Base-by-base conservation (phyloP, 805 yeast genomes). In the Maudiozyma barnettii region DNA sequence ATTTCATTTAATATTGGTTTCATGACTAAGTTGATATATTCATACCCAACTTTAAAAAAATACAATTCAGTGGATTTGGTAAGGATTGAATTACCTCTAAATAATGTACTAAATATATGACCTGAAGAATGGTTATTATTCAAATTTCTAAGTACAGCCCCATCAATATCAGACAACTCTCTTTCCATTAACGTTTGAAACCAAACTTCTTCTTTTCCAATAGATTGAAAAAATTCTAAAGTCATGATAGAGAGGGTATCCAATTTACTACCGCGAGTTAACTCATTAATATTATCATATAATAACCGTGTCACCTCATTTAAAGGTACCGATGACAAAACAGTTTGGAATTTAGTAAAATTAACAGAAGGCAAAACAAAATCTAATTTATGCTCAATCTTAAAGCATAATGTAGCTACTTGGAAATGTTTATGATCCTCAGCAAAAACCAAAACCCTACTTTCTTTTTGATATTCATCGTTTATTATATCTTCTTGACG, bases 21-120 rank as follows among this genome's bases (percentile, higher is more conserved):
- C 46, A 91, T 73, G 3, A 85, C 78, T 53, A 76, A 76, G 48
- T 82, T 84, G 31, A 93, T 61, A 58, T 86, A 87, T 50, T 82
- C 89, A 50, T 78, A 82, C 0, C 98, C 98, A 18, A 83, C 72
- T 56, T 91, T 69, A 38, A 82, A 72, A 60, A 84, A 81, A 59
- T 80, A 88, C 49, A 77, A 73, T 57, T 91, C 99, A 46, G 90
- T 62, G 0, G 95, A 74, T 60, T 86, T 86, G 0, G 96, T 82
- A 50, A 93, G 71, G 4, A 91, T 72, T 1, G 95, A 81, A 48
- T 87, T 84, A 0, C 96, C 96, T 54, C 99, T 73, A 58, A 91
- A 91, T 14, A 87, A 61, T 0, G 86, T 75, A 52, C 77, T 81
- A 52, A 77, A 74, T 3, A 79, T 39, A 70, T 59, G 60, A 8